Evolutionary conservation across 768 basidiomycete genomes (phyloP), one percentile per base, ranked within the genome.

Genomic region (Hydnomerulius pinastri): DNA sequence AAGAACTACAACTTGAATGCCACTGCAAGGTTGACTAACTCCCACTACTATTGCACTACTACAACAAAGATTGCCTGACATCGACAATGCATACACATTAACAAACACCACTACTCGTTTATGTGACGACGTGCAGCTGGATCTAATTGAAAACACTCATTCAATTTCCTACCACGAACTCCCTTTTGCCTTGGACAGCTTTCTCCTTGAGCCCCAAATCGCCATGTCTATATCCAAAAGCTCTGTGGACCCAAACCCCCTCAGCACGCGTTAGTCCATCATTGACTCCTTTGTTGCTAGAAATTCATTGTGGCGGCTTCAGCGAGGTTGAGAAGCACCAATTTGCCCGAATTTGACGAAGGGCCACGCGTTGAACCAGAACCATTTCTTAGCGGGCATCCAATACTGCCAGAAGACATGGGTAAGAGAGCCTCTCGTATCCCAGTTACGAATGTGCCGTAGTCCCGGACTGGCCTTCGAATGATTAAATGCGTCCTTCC

Each of bases 321-420:
- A 65, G 64, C 64, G 20, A 62, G 63, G 38, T 20, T 66, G 50
- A 65, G 50, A 45, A 65, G 57, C 37, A 67, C 64, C 23, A 24
- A 55, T 40, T 41, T 68, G 40, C 66, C 66, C 21, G 51, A 54
- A 15, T 55, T 59, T 4, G 51, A 12, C 12, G 59, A 40, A 15
- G 17, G 33, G 35, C 56, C 47, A 2, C 10, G 29, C 25, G 44
- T 21, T 4, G 20, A 48, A 45, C 53, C 43, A 3, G 55, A 55
- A 15, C 55, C 57, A 0, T 66, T 66, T 45, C 63, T 66, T 4
- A 59, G 43, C 10, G 66, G 66, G 37, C 57, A 64, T 48, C 65
- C 65, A 23, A 66, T 66, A 30, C 46, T 66, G 24, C 65, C 56
- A 0, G 65, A 66, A 27, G 65, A 66, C 39, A 66, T 66, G 59